Percentiles rank a stretch among this genome's conserved stretches.
These are phyloP conservation scores for Viridothelium virens DNA, from an alignment of 495 filamentous ascomycete genomes.

Conservation along the genomic window DNA sequence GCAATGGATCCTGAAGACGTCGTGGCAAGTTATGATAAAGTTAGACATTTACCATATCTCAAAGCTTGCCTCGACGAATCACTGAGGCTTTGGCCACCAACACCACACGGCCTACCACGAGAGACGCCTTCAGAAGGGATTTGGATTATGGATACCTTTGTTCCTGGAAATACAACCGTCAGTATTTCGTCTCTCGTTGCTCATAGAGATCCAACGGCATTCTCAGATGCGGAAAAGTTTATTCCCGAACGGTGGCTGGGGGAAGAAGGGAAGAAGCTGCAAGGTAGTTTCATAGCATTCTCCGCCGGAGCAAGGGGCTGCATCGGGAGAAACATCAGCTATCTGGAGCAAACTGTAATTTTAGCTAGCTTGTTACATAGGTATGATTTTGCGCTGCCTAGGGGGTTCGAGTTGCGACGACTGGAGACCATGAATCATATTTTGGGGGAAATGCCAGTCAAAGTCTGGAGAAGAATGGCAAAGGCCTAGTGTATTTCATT, in stretches of 20 bases:
- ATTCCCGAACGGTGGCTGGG: slow-evolving; percentile 30
- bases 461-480: slow-evolving; percentile 33
- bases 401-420: slow-evolving; percentile 36
- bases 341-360: slow-evolving; percentile 36
- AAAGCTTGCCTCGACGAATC: slow-evolving; percentile 39
- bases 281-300: slow-evolving; percentile 41
- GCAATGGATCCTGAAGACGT: slow-evolving; percentile 28
- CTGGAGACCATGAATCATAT: slow-evolving; percentile 41
- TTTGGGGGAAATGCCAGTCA: slow-evolving; percentile 38
- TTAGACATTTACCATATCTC: slow-evolving; percentile 34
- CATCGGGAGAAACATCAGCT: slow-evolving; percentile 42
- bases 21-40: slow-evolving; percentile 41
- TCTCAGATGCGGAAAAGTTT: slow-evolving; percentile 26
- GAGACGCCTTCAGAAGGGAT: slow-evolving; percentile 26
- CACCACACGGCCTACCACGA: slow-evolving; percentile 25
- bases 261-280: slow-evolving; percentile 34
- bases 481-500: no score
- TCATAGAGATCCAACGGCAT: slow-evolving; percentile 22
- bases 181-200: slow-evolving; percentile 22
- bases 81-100: slow-evolving; percentile 28
- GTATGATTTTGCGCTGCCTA: slow-evolving; percentile 37
- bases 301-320: slow-evolving; percentile 38
- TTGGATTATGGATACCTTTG: slow-evolving; percentile 25
- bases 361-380: slow-evolving; percentile 23
- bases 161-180: slow-evolving; percentile 28